Evolutionary conservation across 331 rosid genomes (phyloP), one percentile per base, ranked within the genome.

Genomic region (Pyrus hybrid): DNA sequence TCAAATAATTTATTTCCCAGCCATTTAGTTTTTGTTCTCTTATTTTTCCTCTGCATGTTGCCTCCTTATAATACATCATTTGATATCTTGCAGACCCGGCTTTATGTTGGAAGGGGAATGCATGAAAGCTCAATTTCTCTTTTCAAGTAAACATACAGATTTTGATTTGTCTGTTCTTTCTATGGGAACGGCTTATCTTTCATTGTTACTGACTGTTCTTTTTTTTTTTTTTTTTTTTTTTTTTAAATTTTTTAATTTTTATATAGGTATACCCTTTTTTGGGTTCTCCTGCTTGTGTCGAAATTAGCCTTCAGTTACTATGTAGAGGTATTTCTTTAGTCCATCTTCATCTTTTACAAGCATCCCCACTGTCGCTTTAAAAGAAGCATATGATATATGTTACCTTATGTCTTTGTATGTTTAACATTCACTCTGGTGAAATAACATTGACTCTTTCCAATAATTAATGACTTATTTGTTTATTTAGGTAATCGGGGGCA

Each of bases 21-120:
- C 67, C 11, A 0, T 33, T 51, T 69, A 23, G 8, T 65, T 57
- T 63, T 62, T 10, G 2, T 17, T 57, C 18, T 18, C 16, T 23
- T 18, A n/a, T 29, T 22, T 5, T 49, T 16, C 28, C 58, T n/a
- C 45, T 26, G 17, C 12, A 47, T 81, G 54, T 68, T 56, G 4
- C 67, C 28, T 41, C 21, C 0, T 8, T 62, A 53, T 76, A 20
- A 47, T 47, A 18, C 35, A 57, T 76, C 70, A 28, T 68, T 62
- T 45, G 33, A 58, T 63, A 73, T 80, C 58, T 83, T 78, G 63
- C 88, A 94, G 99, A 90, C 99, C 74, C 96, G 91, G 53, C 96
- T 94, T 77, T 94, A 92, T 76, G 99, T 94, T 80, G 99, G 99
- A 78, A 92, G 99, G 87, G 97, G 96, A 86, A 94, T 94, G 97